Conservation (phyloP, 495 filamentous ascomycete species). For the Patellaria atrata region DNA sequence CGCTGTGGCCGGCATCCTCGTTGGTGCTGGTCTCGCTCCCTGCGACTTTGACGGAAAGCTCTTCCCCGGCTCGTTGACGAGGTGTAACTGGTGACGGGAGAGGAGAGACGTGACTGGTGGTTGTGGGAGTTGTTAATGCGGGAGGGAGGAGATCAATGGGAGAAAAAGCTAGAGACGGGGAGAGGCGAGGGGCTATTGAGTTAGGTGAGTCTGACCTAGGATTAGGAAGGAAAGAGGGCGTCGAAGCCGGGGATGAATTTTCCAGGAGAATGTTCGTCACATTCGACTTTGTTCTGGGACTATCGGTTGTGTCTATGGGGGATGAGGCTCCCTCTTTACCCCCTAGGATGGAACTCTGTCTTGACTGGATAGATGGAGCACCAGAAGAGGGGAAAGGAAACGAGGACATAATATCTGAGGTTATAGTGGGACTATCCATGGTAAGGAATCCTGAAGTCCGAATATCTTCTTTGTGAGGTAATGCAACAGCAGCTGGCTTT, state of each 20-base stretch:
- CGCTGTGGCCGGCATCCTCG: too few species aligned
- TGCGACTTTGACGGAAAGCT: conserved; percentile 18
- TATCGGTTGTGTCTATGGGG: conserved; percentile 6
- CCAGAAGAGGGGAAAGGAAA: conserved; percentile 6
- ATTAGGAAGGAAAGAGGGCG: not conserved
- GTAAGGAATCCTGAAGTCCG: conserved; percentile 18
- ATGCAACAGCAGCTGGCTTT: conserved; percentile 1
- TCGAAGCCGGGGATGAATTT: conserved; percentile 10
- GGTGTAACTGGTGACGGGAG: conserved; percentile 19
- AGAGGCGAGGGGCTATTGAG: conserved; percentile 3
- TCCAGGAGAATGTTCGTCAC: conserved; percentile 13
- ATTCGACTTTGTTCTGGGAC: not conserved
- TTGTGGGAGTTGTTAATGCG: conserved; percentile 12
- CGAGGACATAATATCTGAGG: conserved; percentile 3
- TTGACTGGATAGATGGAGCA: not conserved
- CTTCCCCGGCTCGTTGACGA: conserved; percentile 13
- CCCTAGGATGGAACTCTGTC: too few species aligned
- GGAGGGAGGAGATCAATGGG: conserved; percentile 15
- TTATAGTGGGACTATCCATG: conserved; percentile 11
- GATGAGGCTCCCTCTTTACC: too few species aligned
- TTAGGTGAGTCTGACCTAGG: conserved; percentile 4
- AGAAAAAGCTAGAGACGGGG: conserved; percentile 10
- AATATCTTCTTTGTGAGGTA: conserved; percentile 2
- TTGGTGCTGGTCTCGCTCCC: conserved; percentile 17
- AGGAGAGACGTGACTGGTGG: conserved; percentile 13